Base-by-base conservation (phyloP, 208 protist genomes). In the Leishmania martiniquensis region DNA sequence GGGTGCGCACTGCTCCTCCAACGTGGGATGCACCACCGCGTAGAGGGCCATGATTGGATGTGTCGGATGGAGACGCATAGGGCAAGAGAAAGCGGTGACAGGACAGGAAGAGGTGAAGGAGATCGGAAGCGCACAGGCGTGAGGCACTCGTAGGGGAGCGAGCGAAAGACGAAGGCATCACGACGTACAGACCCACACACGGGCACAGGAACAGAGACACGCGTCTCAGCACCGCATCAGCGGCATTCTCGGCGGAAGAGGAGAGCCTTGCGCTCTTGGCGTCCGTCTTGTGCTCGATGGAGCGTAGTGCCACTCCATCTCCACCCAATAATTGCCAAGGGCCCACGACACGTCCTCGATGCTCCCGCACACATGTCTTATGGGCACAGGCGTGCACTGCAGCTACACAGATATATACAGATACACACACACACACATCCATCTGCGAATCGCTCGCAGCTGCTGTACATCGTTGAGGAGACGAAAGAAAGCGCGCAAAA, bases 401-500 rank as follows among this genome's bases (percentile, higher is more conserved):
- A 55, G 68, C 32, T 15, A 72, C 5, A 37, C 15, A 57, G 42
- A 54, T 32, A 25, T 34, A 25, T 25, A 73, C 42, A 73, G 37
- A 52, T 2, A 55, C 76, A 74, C 7, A 2, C 45, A 75, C 70
- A 75, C 52, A 75, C 70, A 15, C 52, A 75, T 60, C n/a, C n/a
- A n/a, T n/a, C n/a, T n/a, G n/a, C n/a, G 13, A 12, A 42, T 9
- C 47, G 13, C 10, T 63, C 57, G 57, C 29, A 12, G 29, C 57
- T 5, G 12, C 6, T 12, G 57, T 29, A 63, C 57, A 37, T 5
- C 10, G 29, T 13, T 13, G 17, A 62, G 7, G n/a, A 62, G 10
- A 37, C 29, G 10, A 37, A 62, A 62, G 37, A 39, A 62, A 17
- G 4, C 12, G 12, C 5, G 15, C 4, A 12, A 63, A 12, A 0